Evolutionary conservation across 192 early-diverging fungal species (phyloP), one percentile per base, ranked within the genome.

Genomic region (Pilobolus umbonatus): DNA sequence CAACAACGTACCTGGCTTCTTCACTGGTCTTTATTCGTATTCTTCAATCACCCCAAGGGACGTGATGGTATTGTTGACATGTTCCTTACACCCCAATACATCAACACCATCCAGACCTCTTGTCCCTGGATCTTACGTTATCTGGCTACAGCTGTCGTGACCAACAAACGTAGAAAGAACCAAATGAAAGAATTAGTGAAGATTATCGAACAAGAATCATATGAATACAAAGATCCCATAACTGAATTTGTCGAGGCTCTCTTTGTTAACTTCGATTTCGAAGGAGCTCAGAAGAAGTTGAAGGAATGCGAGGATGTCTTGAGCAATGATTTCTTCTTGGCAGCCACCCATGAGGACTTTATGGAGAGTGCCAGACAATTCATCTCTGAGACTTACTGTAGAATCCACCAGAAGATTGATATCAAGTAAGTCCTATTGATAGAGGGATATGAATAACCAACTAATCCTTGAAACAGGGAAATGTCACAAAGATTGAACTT

Each of bases 51-150:
- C 75, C 89, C 94, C 53, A 91, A 90, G 75, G 93, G 96, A 30
- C 89, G 91, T 44, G 95, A 98, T 75, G 90, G 82, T 61, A 88
- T 97, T 58, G 80, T 94, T 42, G 96, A 98, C 72, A 81, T 95
- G 65, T 93, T 96, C 78, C 80, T 97, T 69, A 78, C 83, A 61
- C 87, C 92, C 50, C 80, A 82, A 60, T 98, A 98, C 77, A 84
- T 95, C 73, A 98, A 95, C 85, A 92, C 95, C 5, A 95, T 98
- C 68, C 95, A 98, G 72, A 95, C 92, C 17, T 80, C 93, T 3
- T 96, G 93, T 60, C 96, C 96, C 39, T 96, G 94, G 93, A 87
- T 97, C 22, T 84, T 98, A 56, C 91, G 93, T 51, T 98, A 98
- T 65, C 80, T 97, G 43, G 77, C 88, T n/a, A 88, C 93, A 3